A percentile compares a stretch with the other conserved stretches of the same genome.
Conservation (phyloP, 2,329 filamentous ascomycete species). For the Paecilomyces sp. region DNA sequence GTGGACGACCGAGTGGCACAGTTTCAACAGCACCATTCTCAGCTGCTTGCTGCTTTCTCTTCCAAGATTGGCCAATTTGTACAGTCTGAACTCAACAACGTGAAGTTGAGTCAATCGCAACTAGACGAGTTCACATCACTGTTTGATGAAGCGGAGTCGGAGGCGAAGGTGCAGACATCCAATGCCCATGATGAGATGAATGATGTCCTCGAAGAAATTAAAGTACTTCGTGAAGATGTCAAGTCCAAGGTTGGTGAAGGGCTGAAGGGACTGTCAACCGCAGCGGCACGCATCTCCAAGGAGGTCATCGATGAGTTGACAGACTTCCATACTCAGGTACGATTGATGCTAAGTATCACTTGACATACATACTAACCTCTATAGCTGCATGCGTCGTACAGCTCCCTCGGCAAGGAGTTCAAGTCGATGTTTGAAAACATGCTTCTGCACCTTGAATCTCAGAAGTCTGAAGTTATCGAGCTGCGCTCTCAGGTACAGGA, state of each 20-base stretch:
- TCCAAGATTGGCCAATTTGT: constrained; percentile 72
- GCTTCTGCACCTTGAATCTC: constrained; percentile 63
- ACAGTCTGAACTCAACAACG: constrained; percentile 61
- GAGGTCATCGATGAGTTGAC: constrained; percentile 82
- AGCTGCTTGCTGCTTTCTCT: constrained; percentile 61
- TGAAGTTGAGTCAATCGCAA: constrained; percentile 63
- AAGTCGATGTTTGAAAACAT: constrained; percentile 79
- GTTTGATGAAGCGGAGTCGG: constrained; percentile 61
- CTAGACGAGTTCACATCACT: constrained; percentile 61
- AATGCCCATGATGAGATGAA: constrained; percentile 78
- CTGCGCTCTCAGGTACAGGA: constrained; percentile 65
- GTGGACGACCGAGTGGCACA: constrained; percentile 69
- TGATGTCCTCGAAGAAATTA: constrained; percentile 83
- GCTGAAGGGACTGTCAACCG: constrained; percentile 71
- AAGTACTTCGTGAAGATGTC: constrained; percentile 77
- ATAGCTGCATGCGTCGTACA: constrained; percentile 77
- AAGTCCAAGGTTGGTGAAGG: constrained; percentile 81
- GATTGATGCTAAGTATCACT: constrained; percentile 4
- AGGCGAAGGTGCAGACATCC: constrained; percentile 48
- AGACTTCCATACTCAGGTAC: constrained; percentile 66
- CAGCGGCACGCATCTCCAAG: constrained; percentile 80
- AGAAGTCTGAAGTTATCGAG: constrained; percentile 67
- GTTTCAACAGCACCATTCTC: constrained; percentile 66
- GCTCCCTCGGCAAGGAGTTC: constrained; percentile 75
- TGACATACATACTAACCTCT: constrained; percentile 9